These are phyloP conservation scores for Selenicereus undatus DNA, from an alignment of 148 eudicot genomes.

Conservation along the genomic window DNA sequence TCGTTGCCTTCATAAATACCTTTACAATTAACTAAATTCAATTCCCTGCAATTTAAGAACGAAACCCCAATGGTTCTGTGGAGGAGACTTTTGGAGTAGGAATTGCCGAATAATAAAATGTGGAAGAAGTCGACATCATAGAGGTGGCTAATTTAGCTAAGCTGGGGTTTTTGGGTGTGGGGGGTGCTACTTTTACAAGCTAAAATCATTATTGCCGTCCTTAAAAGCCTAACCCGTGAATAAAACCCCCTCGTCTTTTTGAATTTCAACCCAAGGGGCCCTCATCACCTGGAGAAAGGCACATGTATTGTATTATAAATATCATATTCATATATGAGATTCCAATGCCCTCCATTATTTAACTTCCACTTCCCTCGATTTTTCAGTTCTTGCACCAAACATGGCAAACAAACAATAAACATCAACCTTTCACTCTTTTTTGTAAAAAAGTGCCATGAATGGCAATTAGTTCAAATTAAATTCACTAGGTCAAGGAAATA, in stretches of 20 bases:
- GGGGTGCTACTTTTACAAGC: conserved; percentile 14
- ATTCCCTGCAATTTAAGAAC: too few relatives aligned
- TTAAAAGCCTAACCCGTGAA: conserved; percentile 50
- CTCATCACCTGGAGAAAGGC: conserved; percentile 17
- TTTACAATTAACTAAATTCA: too few relatives aligned
- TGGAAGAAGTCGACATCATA: not conserved
- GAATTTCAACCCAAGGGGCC: conserved; percentile 26
- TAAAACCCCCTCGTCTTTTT: conserved; percentile 18
- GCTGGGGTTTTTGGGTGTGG: not conserved
- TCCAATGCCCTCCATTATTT: conserved; percentile 11
- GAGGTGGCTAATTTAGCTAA: too few relatives aligned
- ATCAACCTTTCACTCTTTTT: not conserved
- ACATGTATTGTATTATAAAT: conserved; percentile 18
- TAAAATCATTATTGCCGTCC: conserved; percentile 28
- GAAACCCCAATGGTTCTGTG: too few relatives aligned
- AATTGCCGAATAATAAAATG: not conserved
- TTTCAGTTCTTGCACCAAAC: not conserved
- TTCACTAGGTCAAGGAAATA: too few relatives aligned
- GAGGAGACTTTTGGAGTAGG: too few relatives aligned
- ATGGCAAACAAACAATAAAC: not conserved
- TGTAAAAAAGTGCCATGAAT: too few relatives aligned
- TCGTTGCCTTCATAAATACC: too few relatives aligned
- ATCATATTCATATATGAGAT: not conserved
- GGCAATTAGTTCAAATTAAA: too few relatives aligned
- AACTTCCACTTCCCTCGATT: conserved; percentile 1